Conservation (phyloP, 805 yeast species). For the Wickerhamiella azymoides region DNA sequence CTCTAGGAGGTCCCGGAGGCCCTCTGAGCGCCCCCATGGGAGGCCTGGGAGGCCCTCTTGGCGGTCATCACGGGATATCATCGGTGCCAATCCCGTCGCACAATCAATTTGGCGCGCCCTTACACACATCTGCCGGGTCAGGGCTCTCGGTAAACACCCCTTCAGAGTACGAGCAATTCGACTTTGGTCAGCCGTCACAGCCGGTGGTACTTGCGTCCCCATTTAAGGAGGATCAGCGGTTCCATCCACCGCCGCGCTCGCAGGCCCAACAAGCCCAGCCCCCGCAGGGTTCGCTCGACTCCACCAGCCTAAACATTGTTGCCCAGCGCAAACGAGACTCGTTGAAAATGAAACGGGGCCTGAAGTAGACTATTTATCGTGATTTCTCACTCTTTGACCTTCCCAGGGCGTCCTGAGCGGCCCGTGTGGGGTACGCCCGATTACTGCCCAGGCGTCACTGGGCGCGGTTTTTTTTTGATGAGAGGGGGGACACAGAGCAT, state of each 20-base stretch:
- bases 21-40: neutral
- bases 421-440: too few relatives aligned
- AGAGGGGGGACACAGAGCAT: too few relatives aligned
- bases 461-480: too few relatives aligned
- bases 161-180: conserved; percentile 4
- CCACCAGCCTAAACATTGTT: conserved; percentile 29
- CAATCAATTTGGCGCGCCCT: neutral
- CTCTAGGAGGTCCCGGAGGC: neutral
- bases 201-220: conserved; percentile 20
- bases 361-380: conserved; percentile 6
- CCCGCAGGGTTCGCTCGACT: conserved; percentile 5
- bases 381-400: too few relatives aligned
- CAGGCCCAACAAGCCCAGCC: conserved; percentile 8
- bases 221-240: conserved; percentile 17
- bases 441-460: too few relatives aligned
- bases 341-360: conserved; percentile 34
- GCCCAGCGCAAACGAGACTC: conserved; percentile 41
- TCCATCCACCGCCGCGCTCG: conserved; percentile 2
- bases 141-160: neutral
- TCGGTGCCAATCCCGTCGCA: too few relatives aligned
- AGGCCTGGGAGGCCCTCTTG: neutral
- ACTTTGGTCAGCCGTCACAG: neutral
- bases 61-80: too few relatives aligned
- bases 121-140: too few relatives aligned
- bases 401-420: too few relatives aligned